Evolutionary conservation across 352 stramenopile species (phyloP), one percentile per base, ranked within the genome.

Genomic region (Phytophthora boehmeriae): DNA sequence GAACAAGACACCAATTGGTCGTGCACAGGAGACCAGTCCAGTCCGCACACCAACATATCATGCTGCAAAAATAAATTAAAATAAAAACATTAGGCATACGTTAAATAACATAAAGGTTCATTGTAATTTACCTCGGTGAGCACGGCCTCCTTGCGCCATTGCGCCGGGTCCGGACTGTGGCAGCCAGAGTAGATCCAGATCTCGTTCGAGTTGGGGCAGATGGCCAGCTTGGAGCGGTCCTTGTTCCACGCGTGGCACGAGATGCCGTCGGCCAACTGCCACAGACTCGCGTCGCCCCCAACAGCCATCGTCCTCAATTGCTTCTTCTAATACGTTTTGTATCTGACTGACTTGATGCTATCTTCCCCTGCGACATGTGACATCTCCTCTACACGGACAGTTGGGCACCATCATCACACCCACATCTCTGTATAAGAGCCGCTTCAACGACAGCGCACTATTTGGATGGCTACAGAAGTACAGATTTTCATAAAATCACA

Each of bases 1-100:
- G 89, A 97, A 77, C 93, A 98, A 22, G 93, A 98, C 30, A 98
- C 95, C 27, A 98, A 87, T 74, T 96, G 89, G 75, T 98, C 95
- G 46, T 91, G 92, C 53, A 95, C 88, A 1, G 88, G 86, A 17
- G 84, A 97, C 95, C 95, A 98, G 73, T 98, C 94, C 53, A 98
- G 69, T 1, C 89, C 90, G 53, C 76, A 87, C 54, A 98, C 94
- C 30, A 98, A 43, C 80, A 98, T 96, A 77, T 98, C 93, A 69
- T 98, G 95, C 86, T 96, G 46, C 32, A 19, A 16, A 23, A 60
- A 50, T 4, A 48, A 8, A n/a, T 5, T 20, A 20, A 10, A 23
- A 10, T 25, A 46, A 14, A 6, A 54, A 43, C 8, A 43, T 16
- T 8, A 9, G 4, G 10, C 19, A 17, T 39, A 17, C 3, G 34